Conservation (phyloP, 169 alveolate genomes). For the Neospora caninum region DNA sequence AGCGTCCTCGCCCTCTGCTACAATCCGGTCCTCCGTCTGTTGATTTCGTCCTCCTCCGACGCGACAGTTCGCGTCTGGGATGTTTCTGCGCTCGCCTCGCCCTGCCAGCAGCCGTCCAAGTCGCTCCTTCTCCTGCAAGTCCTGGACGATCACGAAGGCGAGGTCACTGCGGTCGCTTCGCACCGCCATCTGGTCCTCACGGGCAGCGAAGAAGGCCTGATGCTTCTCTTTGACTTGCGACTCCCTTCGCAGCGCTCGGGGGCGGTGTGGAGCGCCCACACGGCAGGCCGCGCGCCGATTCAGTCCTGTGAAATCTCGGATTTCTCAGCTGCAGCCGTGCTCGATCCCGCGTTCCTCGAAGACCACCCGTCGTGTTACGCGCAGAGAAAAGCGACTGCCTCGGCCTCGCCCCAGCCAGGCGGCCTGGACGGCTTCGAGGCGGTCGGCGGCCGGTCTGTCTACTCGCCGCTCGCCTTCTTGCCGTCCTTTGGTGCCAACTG, state of each 20-base stretch:
- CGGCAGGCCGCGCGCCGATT: neutral
- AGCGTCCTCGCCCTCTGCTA: conserved; percentile 49
- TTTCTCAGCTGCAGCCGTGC: conserved; percentile 2
- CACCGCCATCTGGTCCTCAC: conserved; percentile 47
- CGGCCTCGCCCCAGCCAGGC: neutral
- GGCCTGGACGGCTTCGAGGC: neutral
- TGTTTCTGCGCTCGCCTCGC: conserved; percentile 2
- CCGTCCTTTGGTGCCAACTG: neutral
- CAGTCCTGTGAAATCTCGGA: neutral
- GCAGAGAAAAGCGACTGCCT: no score
- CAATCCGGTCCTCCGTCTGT: neutral
- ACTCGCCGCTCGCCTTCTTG: neutral
- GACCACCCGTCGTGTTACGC: neutral
- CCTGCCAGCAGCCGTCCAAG: neutral
- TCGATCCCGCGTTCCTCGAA: neutral
- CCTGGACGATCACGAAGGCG: conserved; percentile 63
- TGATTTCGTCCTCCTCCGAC: conserved; percentile 66
- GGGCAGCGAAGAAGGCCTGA: conserved; percentile 53
- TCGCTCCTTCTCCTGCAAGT: conserved; percentile 47
- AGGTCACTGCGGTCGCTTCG: conserved; percentile 61
- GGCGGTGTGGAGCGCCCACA: conserved; percentile 20
- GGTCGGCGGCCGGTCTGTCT: neutral
- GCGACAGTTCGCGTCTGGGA: conserved; percentile 70
- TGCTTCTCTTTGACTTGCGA: conserved; percentile 65
- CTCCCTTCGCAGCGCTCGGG: conserved; percentile 33